Conservation (phyloP, 108 stramenopile genomes). For the Nitzschia palea region DNA sequence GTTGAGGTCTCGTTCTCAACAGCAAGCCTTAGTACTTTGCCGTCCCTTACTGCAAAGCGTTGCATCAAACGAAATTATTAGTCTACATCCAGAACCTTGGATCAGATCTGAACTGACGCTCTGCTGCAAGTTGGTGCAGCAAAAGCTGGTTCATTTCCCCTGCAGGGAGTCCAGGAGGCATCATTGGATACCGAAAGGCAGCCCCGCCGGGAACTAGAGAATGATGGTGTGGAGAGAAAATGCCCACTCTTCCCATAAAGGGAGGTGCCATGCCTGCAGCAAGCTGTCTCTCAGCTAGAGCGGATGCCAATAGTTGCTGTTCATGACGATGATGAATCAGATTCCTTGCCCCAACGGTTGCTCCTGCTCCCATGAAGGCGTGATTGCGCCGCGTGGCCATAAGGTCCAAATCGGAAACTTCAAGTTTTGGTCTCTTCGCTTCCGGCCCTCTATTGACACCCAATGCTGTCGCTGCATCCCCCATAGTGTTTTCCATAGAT, state of each 20-base stretch:
- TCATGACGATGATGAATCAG: not conserved
- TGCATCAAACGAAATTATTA: no score
- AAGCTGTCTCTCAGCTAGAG: conserved; percentile 1
- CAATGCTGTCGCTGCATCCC: no score
- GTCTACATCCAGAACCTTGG: conserved; percentile 19
- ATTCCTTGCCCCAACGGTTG: not conserved
- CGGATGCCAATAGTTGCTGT: conserved; percentile 6
- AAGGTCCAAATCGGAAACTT: conserved; percentile 3
- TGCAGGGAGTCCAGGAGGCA: not conserved
- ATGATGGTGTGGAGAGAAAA: not conserved
- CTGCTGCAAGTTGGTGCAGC: conserved; percentile 9
- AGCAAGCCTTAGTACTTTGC: no score
- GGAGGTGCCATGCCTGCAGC: not conserved
- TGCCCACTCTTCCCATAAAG: not conserved
- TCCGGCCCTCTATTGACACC: no score
- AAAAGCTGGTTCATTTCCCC: conserved; percentile 13
- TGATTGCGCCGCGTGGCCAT: not conserved
- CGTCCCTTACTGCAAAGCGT: no score
- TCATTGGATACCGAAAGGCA: conserved; percentile 3
- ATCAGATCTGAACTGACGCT: conserved; percentile 10
- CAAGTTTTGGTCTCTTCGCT: conserved; percentile 3
- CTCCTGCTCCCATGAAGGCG: not conserved
- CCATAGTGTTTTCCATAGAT: no score
- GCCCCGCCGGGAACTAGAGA: not conserved
- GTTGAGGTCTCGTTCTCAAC: no score